phyloP scores from a whole-genome alignment of 768 basidiomycete genomes.

The Naganishia antarctica region DNA sequence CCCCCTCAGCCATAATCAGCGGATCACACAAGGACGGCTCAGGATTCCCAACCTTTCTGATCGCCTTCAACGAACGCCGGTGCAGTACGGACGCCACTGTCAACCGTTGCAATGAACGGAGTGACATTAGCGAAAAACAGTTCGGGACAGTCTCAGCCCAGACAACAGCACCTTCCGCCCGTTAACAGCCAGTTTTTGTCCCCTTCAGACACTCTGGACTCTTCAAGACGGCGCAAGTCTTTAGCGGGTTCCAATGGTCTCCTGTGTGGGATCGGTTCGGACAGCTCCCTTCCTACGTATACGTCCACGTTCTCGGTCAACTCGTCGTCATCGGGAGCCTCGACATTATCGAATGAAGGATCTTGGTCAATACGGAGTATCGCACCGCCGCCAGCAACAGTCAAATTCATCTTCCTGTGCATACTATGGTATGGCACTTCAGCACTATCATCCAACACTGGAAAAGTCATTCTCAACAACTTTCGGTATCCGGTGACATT shows the following conservation, averaged over 20 bases:
- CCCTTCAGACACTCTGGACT: background rate
- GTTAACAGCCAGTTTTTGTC: background rate
- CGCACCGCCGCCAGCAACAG: conserved; percentile 28
- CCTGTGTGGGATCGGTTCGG: background rate
- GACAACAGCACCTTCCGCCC: background rate
- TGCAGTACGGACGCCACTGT: background rate
- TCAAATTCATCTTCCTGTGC: conserved; percentile 71
- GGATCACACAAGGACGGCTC: background rate
- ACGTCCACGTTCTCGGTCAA: background rate
- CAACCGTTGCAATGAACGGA: background rate
- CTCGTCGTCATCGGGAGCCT: background rate
- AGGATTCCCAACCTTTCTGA: background rate
- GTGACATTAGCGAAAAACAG: background rate
- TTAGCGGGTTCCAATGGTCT: background rate
- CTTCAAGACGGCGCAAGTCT: conserved; percentile 8
- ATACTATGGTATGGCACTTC: conserved; percentile 88
- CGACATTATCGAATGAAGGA: background rate
- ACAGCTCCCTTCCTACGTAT: background rate
- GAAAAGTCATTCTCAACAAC: conserved; percentile 85
- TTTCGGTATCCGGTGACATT: conserved; percentile 94
- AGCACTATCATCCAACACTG: conserved; percentile 91
- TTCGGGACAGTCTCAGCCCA: background rate
- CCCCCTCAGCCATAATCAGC: background rate
- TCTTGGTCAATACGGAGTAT: conserved; percentile 8
- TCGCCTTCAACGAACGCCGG: background rate